Evolutionary conservation across 73 alveolate species (phyloP).

Genomic region (Diophrys appendiculata): DNA sequence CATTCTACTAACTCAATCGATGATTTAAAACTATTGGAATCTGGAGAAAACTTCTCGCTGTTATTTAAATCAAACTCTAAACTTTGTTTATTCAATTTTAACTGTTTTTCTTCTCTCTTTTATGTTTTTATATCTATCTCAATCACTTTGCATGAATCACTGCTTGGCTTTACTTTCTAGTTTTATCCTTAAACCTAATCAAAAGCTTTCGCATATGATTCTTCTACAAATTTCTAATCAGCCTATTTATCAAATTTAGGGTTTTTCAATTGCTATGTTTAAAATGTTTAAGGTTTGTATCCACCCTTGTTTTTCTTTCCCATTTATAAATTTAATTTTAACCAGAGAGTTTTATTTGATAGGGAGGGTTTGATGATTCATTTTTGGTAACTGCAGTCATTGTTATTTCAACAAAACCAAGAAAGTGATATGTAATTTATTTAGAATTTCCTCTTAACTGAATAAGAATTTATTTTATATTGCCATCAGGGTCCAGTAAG

Average conservation of each 20-base stretch:
- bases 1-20: neutral
- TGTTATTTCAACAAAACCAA: too few species aligned
- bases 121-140: neutral
- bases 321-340: too few species aligned
- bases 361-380: too few species aligned
- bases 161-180: neutral
- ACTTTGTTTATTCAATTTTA: neutral
- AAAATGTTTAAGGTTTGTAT: too few species aligned
- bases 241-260: neutral
- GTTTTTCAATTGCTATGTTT: too few species aligned
- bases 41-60: neutral
- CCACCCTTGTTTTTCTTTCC: too few species aligned
- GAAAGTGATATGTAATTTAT: too few species aligned
- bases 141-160: neutral
- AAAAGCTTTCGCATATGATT: neutral
- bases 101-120: neutral
- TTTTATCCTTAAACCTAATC: neutral
- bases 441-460: too few species aligned
- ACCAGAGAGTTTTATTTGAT: too few species aligned
- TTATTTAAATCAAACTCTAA: neutral
- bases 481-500: too few species aligned
- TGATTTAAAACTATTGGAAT: neutral
- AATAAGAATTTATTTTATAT: too few species aligned
- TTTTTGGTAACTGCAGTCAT: too few species aligned
- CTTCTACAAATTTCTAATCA: neutral